Evolutionary conservation across 2,329 filamentous ascomycete genomes (phyloP).

Genomic region (Phaeomoniella chlamydospora): DNA sequence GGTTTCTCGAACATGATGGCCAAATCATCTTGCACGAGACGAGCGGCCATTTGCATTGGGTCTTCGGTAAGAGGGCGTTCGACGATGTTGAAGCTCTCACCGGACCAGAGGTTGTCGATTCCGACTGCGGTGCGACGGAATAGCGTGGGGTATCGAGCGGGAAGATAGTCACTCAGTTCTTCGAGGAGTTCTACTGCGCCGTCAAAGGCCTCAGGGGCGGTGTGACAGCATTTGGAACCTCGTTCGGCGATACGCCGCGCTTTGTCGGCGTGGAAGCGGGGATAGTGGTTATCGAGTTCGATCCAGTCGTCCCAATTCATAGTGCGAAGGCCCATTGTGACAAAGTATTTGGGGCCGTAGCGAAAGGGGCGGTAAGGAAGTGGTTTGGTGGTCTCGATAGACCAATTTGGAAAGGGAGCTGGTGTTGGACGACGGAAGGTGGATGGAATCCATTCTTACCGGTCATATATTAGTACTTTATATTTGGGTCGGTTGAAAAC

Average conservation of each 20-base stretch:
- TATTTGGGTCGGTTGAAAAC: too few species aligned
- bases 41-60: constrained; percentile 60
- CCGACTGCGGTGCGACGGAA: constrained; percentile 50
- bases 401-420: constrained; percentile 53
- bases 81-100: constrained; percentile 56
- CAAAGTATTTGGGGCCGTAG: constrained; percentile 60
- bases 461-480: too few species aligned
- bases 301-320: constrained; percentile 65
- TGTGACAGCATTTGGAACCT: constrained; percentile 51
- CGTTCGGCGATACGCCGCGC: constrained; percentile 51
- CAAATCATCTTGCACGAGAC: constrained; percentile 67
- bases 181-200: constrained; percentile 64
- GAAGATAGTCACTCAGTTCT: constrained; percentile 55
- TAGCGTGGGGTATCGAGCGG: constrained; percentile 58
- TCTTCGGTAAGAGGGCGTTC: constrained; percentile 55
- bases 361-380: constrained; percentile 67
- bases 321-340: constrained; percentile 63
- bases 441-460: constrained; percentile 39
- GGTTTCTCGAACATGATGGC: constrained; percentile 66
- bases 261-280: constrained; percentile 60
- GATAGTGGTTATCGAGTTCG: constrained; percentile 66
- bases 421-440: constrained; percentile 46
- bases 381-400: constrained; percentile 52
- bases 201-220: constrained; percentile 54
- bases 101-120: constrained; percentile 56